Base-by-base conservation (phyloP, 2,329 filamentous ascomycete species). In the Shiraia bambusicola region DNA sequence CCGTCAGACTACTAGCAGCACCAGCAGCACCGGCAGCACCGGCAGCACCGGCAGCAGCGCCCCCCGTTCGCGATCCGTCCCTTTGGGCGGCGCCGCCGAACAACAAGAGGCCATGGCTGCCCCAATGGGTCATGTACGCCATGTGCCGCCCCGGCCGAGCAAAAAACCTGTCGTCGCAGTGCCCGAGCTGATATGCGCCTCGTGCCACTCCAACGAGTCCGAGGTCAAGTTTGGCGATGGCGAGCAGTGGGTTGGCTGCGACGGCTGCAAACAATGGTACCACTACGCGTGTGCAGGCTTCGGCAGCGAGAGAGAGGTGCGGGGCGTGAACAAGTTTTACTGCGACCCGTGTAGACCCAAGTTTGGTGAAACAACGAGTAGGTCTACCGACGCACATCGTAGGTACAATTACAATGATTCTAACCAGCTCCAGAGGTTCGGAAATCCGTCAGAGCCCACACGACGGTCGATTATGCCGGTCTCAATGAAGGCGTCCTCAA, bases 241-340 rank as follows among this genome's bases (percentile, higher is more conserved):
- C 44, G 78, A 83, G 49, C 74, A 79, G 40, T 86, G 83, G 83
- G 83, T 86, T 47, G 79, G 77, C 29, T 86, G 83, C 59, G 82
- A 86, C 62, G 82, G 80, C 17, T 86, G 83, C 67, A 82, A 84
- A 58, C 74, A 74, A 42, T 86, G 83, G 83, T 84, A 81, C 57
- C 83, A 86, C 66, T 81, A 81, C 45, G 76, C 80, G 38, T 86
- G 83, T 60, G 82, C 82, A 35, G 82, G 81, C 3, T 83, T 86
- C 65, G 80, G 79, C 59, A 83, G 76, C 53, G 80, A 81, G 50
- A 73, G 78, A 17, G 81, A 85, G 58, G 78, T 84, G 25, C 77
- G 80, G 41, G 80, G 79, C 38, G 80, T 86, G 31, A 83, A 86
- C 69, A 86, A 85, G 61, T 86, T 80, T 58, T 82, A 83, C 57